Evolutionary conservation across 768 basidiomycete genomes (phyloP).

Genomic region (Termitomyces sp.): DNA sequence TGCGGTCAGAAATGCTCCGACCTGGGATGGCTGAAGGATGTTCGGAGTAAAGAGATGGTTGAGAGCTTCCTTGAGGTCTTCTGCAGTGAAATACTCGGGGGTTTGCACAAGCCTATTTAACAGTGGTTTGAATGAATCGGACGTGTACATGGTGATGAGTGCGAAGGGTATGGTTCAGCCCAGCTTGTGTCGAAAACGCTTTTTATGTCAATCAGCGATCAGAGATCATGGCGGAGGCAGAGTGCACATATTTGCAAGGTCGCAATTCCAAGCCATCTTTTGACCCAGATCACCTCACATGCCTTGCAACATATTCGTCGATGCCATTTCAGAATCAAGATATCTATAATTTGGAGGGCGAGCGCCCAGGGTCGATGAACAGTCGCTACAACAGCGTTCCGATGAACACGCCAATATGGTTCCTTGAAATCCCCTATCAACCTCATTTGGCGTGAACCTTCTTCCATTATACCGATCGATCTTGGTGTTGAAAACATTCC

Average conservation of each 20-base stretch:
- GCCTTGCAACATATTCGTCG: not conserved
- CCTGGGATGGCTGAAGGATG: slow-evolving; percentile 62
- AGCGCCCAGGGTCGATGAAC: not conserved
- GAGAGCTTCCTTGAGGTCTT: slow-evolving; percentile 71
- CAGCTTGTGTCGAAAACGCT: not conserved
- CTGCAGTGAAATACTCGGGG: slow-evolving; percentile 75
- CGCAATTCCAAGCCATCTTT: not conserved
- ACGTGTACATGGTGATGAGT: slow-evolving; percentile 20
- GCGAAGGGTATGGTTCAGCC: not conserved
- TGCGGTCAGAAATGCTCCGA: slow-evolving; percentile 88
- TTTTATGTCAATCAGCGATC: slow-evolving; percentile 6
- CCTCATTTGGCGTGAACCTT: not conserved
- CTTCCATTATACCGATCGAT: not conserved
- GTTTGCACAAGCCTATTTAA: slow-evolving; percentile 75
- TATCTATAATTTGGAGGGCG: not conserved
- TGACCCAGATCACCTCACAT: not conserved
- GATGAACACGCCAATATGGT: not conserved
- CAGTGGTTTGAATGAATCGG: slow-evolving; percentile 65
- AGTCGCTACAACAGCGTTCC: not conserved
- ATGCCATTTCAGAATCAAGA: not conserved
- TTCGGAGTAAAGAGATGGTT: slow-evolving; percentile 69
- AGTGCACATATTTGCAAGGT: not conserved
- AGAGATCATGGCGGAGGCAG: not conserved
- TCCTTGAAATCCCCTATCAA: not conserved
- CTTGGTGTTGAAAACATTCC: not conserved